These are phyloP conservation scores for Pleurotus citrinopileatus DNA, from an alignment of 768 basidiomycete species.

Conservation along the genomic window DNA sequence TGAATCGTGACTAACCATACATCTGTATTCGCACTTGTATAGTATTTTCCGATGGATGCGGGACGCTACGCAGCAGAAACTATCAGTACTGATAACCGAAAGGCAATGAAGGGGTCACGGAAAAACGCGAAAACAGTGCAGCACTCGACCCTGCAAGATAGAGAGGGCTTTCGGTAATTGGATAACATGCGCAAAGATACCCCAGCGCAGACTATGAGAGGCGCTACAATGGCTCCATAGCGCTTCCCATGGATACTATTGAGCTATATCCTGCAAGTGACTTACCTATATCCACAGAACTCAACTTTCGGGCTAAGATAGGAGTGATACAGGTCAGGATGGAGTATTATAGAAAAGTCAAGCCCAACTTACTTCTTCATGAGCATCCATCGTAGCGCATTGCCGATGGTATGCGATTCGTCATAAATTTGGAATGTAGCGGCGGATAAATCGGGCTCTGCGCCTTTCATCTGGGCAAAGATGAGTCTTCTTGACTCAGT, in stretches of 20 bases:
- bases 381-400: slow-evolving; percentile 93
- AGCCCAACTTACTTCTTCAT: slow-evolving; percentile 87
- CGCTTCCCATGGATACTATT: neutral
- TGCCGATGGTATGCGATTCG: slow-evolving; percentile 96
- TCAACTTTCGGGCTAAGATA: slow-evolving; percentile 84
- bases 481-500: slow-evolving; percentile 16
- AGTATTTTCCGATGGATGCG: slow-evolving; percentile 95
- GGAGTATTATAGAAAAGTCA: neutral
- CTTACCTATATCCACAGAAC: slow-evolving; percentile 96
- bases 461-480: slow-evolving; percentile 73
- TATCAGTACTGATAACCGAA: neutral
- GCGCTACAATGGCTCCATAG: slow-evolving; percentile 7
- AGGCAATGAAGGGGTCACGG: neutral
- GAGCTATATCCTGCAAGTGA: slow-evolving; percentile 8
- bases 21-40: slow-evolving; percentile 99
- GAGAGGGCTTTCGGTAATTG: neutral
- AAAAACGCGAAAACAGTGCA: slow-evolving; percentile 2
- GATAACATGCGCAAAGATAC: neutral
- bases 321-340: slow-evolving; percentile 8
- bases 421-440: slow-evolving; percentile 92
- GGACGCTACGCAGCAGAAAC: slow-evolving; percentile 49
- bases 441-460: slow-evolving; percentile 75
- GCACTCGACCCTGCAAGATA: neutral
- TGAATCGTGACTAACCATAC: slow-evolving; percentile 71
- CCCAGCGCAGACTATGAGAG: neutral